Evolutionary conservation across 805 yeast genomes (phyloP).

Genomic region (Starmera dryadoides): DNA sequence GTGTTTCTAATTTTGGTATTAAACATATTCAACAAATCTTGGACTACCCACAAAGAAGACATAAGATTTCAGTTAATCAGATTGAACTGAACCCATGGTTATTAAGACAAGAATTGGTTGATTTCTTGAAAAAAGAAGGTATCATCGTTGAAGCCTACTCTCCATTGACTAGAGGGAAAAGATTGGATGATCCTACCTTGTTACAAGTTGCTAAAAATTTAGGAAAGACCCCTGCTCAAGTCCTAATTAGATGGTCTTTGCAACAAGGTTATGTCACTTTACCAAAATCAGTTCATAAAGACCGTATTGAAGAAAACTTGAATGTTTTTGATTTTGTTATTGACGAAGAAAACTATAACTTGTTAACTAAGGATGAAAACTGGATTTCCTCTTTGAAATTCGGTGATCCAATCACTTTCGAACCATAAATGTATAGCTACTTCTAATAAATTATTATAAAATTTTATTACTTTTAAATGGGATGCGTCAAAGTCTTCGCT

Average conservation of each 20-base stretch:
- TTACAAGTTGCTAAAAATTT: conserved; percentile 40
- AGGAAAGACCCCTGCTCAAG: conserved; percentile 49
- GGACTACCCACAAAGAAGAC: conserved; percentile 42
- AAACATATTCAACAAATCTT: conserved; percentile 55
- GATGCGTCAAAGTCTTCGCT: too few species aligned
- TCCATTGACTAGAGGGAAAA: conserved; percentile 64
- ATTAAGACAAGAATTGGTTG: conserved; percentile 56
- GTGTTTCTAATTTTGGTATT: conserved; percentile 69
- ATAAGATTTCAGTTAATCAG: conserved; percentile 67
- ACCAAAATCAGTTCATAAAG: conserved; percentile 52
- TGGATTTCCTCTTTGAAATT: background rate
- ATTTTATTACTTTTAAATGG: too few species aligned
- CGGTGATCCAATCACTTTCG: background rate
- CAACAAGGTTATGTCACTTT: conserved; percentile 66
- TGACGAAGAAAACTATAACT: conserved; percentile 30
- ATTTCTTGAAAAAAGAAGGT: conserved; percentile 46
- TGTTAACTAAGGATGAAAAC: conserved; percentile 11
- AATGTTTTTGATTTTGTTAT: conserved; percentile 46
- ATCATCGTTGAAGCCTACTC: conserved; percentile 71
- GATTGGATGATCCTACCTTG: conserved; percentile 48
- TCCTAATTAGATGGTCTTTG: conserved; percentile 65
- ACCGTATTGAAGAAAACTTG: conserved; percentile 47
- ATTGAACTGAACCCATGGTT: conserved; percentile 83
- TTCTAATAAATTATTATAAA: too few species aligned
- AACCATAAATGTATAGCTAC: background rate